phyloP scores from a whole-genome alignment of 2,329 filamentous ascomycete species.

The Rasamsonia emersonii region DNA sequence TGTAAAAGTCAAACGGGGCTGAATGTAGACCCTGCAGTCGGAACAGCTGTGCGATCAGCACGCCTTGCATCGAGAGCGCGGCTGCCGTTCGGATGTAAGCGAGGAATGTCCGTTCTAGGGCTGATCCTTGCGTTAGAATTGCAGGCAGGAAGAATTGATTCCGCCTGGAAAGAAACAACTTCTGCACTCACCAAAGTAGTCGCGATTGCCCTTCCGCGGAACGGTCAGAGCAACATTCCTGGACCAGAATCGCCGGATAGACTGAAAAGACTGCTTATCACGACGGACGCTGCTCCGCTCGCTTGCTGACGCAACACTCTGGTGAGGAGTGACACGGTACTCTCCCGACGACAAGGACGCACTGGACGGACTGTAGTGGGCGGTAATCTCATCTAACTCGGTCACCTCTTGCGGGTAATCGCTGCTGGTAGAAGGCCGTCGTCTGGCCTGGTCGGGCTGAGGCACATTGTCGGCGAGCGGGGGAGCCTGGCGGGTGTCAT shows the following conservation, averaged over 20 bases:
- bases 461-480: too few relatives aligned
- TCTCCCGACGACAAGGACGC: slow-evolving; percentile 27
- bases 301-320: slow-evolving; percentile 14
- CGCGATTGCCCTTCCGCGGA: slow-evolving; percentile 31
- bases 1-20: slow-evolving; percentile 48
- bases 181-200: slow-evolving; percentile 30
- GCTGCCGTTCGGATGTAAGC: slow-evolving; percentile 64
- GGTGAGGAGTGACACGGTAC: slow-evolving; percentile 17
- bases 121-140: slow-evolving; percentile 31
- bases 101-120: slow-evolving; percentile 66
- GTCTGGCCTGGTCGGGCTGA: too few relatives aligned
- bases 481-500: too few relatives aligned
- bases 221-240: slow-evolving; percentile 40
- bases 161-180: neutral
- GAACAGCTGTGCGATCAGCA: slow-evolving; percentile 60
- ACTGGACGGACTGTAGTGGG: slow-evolving; percentile 6
- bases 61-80: slow-evolving; percentile 58
- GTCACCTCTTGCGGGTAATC: too few relatives aligned
- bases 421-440: too few relatives aligned
- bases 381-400: too few relatives aligned
- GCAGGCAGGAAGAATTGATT: neutral
- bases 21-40: slow-evolving; percentile 43
- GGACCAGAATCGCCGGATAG: slow-evolving; percentile 73
- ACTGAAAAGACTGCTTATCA: slow-evolving; percentile 48
- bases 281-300: slow-evolving; percentile 7